Percentiles rank a stretch among this genome's conserved stretches.
Evolutionary conservation across 73 alveolate genomes (phyloP).

Genomic region (Paramecium tetraurelia): DNA sequence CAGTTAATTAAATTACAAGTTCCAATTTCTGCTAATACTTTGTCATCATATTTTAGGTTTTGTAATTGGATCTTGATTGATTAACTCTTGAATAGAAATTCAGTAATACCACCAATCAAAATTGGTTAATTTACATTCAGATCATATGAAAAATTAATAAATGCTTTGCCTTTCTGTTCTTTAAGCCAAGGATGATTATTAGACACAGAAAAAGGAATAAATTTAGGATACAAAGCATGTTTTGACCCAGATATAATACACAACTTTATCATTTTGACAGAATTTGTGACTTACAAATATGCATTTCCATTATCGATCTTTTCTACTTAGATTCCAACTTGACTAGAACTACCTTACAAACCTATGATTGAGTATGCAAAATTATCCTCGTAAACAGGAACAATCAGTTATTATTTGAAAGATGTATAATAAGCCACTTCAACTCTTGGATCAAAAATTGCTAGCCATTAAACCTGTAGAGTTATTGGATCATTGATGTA

Average conservation of each 20-base stretch:
- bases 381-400: neutral
- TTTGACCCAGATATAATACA: neutral
- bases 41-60: neutral
- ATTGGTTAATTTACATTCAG: neutral
- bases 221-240: neutral
- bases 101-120: neutral
- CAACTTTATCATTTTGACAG: neutral
- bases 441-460: slow-evolving; percentile 20
- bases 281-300: neutral
- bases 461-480: neutral
- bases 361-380: neutral
- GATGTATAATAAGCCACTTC: slow-evolving; percentile 5
- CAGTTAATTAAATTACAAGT: neutral
- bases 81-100: neutral
- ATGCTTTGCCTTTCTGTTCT: neutral
- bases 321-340: neutral
- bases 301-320: neutral
- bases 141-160: neutral
- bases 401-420: neutral
- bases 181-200: neutral
- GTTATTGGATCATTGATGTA: neutral
- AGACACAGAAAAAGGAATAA: neutral
- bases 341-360: neutral
- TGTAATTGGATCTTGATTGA: neutral
- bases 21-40: slow-evolving; percentile 10